Evolutionary conservation across 2,329 filamentous ascomycete species (phyloP).

Genomic region (Ceratocystis smalleyi): DNA sequence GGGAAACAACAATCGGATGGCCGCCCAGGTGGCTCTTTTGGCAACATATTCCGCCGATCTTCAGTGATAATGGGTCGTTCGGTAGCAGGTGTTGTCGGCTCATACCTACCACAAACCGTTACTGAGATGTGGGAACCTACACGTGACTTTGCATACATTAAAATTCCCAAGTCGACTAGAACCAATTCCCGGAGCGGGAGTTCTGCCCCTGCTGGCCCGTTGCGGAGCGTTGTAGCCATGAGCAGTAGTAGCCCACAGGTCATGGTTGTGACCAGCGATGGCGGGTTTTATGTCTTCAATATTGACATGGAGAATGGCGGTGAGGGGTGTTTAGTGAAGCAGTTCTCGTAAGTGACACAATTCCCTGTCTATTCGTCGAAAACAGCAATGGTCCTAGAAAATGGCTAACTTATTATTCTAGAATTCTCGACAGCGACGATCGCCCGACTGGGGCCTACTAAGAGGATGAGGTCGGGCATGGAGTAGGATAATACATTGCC

Average conservation of each 20-base stretch:
- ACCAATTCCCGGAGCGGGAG: conserved; percentile 22
- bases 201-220: conserved; percentile 28
- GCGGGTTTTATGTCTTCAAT: conserved; percentile 85
- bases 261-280: conserved; percentile 95
- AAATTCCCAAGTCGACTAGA: conserved; percentile 51
- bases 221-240: conserved; percentile 92
- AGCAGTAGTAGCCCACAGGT: conserved; percentile 87
- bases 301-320: conserved; percentile 91
- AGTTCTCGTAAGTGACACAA: conserved; percentile 37
- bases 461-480: neutral
- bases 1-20: neutral
- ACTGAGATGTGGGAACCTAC: conserved; percentile 96
- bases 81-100: conserved; percentile 75
- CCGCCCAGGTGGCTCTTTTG: conserved; percentile 48
- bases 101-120: conserved; percentile 82
- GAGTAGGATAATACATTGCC: neutral
- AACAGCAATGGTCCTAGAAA: conserved; percentile 47
- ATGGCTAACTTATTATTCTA: neutral
- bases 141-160: conserved; percentile 92
- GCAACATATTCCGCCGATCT: conserved; percentile 81
- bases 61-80: conserved; percentile 86
- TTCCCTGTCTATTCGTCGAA: neutral
- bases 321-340: conserved; percentile 78
- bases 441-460: neutral
- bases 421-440: conserved; percentile 1